Base-by-base conservation (phyloP, 768 basidiomycete species). In the Royoungia palumana region DNA sequence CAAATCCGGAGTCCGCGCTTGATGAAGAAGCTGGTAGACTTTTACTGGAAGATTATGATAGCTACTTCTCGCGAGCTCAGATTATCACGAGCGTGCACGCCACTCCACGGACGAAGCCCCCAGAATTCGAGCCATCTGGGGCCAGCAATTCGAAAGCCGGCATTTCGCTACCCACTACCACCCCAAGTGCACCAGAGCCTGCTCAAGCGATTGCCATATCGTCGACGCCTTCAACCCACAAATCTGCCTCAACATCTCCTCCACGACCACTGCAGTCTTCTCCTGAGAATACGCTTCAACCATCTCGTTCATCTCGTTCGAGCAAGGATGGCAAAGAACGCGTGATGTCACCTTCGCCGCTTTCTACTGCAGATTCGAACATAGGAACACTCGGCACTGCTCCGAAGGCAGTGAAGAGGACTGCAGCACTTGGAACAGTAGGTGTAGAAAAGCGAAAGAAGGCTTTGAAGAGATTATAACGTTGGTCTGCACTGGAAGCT, bases 11-110 rank as follows among this genome's bases (percentile, higher is more conserved):
- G 67, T 94, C 91, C 8, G 95, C 94, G 0, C 74, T 97, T 41
- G 93, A 97, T 65, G 94, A 97, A 64, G 92, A 96, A 64, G 94
- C 94, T 0, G 95, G 94, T 20, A 95, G 93, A 66, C 76, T 95
- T 42, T 70, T 96, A 34, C 73, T 95, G 39, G 90, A 95, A 63
- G 84, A 94, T 52, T 98, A 96, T 66, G 81, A 86, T 41, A 85
- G 79, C 59, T 97, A 95, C 62, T 91, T 83, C 67, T 76, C 81
- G 54, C 85, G 94, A 46, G 94, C 94, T 14, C 83, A 79, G 64
- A 78, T 96, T 19, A 92, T 95, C 60, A 94, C 93, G 21, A 83
- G 81, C 53, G 90, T 97, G 16, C 94, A 97, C 62, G 94, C 94
- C 32, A 90, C 86, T 17, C 88, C 89, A 10, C 81, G 84, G 54